Percentiles rank a stretch among this genome's conserved stretches.
Conservation (phyloP, 2,329 filamentous ascomycete species). For the Lachnellula willkommii region DNA sequence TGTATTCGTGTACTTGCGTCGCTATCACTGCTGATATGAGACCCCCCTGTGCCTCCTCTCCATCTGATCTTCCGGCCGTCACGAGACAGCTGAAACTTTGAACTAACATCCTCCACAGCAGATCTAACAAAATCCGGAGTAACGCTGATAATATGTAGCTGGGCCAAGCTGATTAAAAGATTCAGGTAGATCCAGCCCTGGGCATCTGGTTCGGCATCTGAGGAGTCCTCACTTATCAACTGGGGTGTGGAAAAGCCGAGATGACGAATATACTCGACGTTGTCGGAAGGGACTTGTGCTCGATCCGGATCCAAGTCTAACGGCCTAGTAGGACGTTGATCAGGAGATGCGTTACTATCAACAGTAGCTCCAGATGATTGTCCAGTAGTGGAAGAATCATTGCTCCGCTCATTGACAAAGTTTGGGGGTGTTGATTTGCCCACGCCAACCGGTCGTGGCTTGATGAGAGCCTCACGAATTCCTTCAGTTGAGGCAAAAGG, state of each 20-base stretch:
- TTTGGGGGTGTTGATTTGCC: slow-evolving; percentile 11
- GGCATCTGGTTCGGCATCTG: slow-evolving; percentile 53
- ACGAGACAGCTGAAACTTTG: slow-evolving; percentile 69
- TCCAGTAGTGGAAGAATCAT: slow-evolving; percentile 21
- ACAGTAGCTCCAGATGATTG: slow-evolving; percentile 10
- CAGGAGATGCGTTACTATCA: slow-evolving; percentile 38
- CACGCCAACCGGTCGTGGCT: slow-evolving; percentile 21
- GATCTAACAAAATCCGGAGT: slow-evolving; percentile 71
- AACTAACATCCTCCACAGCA: slow-evolving; percentile 64
- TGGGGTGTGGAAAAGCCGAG: slow-evolving; percentile 61
- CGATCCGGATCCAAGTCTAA: slow-evolving; percentile 73
- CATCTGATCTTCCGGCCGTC: slow-evolving; percentile 78
- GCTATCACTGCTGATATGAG: slow-evolving; percentile 60
- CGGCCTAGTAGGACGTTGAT: slow-evolving; percentile 73
- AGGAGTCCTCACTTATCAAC: slow-evolving; percentile 39
- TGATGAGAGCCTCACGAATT: slow-evolving; percentile 37
- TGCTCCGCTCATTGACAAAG: slow-evolving; percentile 19
- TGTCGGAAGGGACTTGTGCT: slow-evolving; percentile 68
- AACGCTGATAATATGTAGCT: slow-evolving; percentile 80
- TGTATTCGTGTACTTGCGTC: slow-evolving; percentile 44
- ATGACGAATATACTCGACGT: slow-evolving; percentile 74
- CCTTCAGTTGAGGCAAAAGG: slow-evolving; percentile 28
- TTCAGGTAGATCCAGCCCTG: slow-evolving; percentile 83
- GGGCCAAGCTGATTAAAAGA: slow-evolving; percentile 72
- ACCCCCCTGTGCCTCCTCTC: slow-evolving; percentile 64